Percentiles rank a stretch among this genome's conserved stretches.
phyloP scores from a whole-genome alignment of 2,329 filamentous ascomycete genomes.

The Diaporthe amygdali region DNA sequence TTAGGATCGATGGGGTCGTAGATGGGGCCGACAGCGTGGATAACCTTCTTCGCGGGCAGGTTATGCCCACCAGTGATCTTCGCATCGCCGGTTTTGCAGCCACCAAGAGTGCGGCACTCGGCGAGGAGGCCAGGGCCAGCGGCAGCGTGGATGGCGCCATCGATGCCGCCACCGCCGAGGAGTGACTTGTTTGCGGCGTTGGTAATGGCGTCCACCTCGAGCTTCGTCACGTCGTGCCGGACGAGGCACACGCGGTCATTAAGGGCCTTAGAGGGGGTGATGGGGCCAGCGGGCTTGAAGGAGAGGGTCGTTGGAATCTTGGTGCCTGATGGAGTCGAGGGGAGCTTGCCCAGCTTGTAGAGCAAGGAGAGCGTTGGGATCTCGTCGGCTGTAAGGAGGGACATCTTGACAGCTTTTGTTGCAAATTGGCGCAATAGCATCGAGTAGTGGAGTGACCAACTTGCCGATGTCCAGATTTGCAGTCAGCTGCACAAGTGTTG shows the following conservation, averaged over 20 bases:
- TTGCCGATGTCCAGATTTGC: background rate
- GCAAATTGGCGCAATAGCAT: background rate
- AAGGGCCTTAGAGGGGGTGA: constrained; percentile 52
- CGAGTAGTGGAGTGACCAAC: background rate
- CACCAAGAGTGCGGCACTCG: constrained; percentile 75
- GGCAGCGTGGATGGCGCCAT: constrained; percentile 83
- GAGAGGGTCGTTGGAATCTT: constrained; percentile 28
- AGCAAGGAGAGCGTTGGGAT: constrained; percentile 70
- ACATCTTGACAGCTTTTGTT: constrained; percentile 35
- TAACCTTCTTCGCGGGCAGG: constrained; percentile 78
- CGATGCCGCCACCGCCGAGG: constrained; percentile 88
- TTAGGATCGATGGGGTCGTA: constrained; percentile 56
- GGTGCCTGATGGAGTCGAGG: constrained; percentile 25
- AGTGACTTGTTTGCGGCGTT: constrained; percentile 87
- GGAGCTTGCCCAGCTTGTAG: constrained; percentile 64
- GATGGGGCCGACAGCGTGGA: constrained; percentile 89
- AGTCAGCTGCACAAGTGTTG: too few species aligned
- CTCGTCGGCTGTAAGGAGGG: constrained; percentile 50
- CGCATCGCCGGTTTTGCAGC: constrained; percentile 78
- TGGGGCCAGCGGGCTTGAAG: constrained; percentile 31
- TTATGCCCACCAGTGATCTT: constrained; percentile 83
- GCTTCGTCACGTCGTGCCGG: constrained; percentile 80
- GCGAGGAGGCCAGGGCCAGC: constrained; percentile 72
- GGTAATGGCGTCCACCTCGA: constrained; percentile 82
- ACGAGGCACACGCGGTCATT: constrained; percentile 76